Evolutionary conservation across 306 rosid genomes (phyloP), one percentile per base, ranked within the genome.

Genomic region (Medicago arabica): DNA sequence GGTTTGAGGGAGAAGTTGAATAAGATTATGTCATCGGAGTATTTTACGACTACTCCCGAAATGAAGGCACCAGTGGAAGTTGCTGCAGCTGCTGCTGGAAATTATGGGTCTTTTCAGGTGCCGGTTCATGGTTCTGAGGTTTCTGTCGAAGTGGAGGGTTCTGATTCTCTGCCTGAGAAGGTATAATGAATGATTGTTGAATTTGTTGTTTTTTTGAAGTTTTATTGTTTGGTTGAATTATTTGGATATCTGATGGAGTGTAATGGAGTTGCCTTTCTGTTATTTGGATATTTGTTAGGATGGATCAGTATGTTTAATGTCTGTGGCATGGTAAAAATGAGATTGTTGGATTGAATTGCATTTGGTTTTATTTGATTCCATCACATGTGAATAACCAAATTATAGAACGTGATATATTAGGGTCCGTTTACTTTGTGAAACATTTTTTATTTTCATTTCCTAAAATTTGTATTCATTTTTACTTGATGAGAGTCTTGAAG

Each of bases 11-110:
- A 90, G 85, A 90, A 84, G 88, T 87, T 96, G 67, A 80, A 83
- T 51, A 96, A 90, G 87, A 92, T 96, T 43, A 89, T 96, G 97
- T 88, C 93, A 49, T 90, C 98, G 0, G 97, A 89, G 67, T 96
- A 96, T 72, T 89, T 90, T 68, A 92, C 83, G 54, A 96, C 93
- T 15, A 82, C 92, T 4, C 99, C 99, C 3, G 97, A 92, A 89
- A 92, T 96, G 86, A 92, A 92, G 81, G 97, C 87, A 83, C 72
- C 98, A 0, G 94, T 87, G 53, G 99, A 92, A 46, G 96, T 92
- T 78, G 92, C 92, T 21, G 97, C 98, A 1, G 93, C 95, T 17
- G 92, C 93, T 58, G 90, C 86, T 18, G 98, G 96, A 53, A 89
- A 79, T 72, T 95, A 89, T 75, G 86, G 77, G 16, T 68, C 93